Base-by-base conservation (phyloP, 306 rosid species). In the Argentina anserina region DNA sequence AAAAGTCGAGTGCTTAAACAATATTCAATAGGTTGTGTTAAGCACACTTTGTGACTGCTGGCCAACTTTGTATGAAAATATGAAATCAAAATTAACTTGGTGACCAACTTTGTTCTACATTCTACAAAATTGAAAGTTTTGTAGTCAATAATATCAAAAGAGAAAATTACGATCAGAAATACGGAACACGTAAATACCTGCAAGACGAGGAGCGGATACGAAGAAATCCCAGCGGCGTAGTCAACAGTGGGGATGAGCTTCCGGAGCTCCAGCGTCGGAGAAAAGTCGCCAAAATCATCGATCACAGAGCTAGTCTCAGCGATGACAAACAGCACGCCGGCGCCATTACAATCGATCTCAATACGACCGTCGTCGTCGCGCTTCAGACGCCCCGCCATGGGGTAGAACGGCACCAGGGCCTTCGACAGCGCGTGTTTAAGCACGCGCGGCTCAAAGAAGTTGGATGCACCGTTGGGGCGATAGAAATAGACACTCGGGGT, bases 241-340 rank as follows among this genome's bases (percentile, higher is more conserved):
- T 92, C 96, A 0, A 92, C 82, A 17, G 86, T n/a, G 2, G 93
- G 97, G 66, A 92, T 92, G 17, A 92, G 93, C 78, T 85, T 89
- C 26, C 97, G 88, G 40, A 89, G 97, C 69, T 89, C 79, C 9
- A 89, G 87, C 1, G 97, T 92, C 0, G 97, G 97, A 0, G 97
- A 89, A 20, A 92, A 92, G 40, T 92, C 97, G 2, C 96, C 97
- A 33, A 92, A 92, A 75, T 92, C 96, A 14, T 87, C 89, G 23
- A 92, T 21, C 5, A 83, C 82, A 0, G 81, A 70, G 13, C 46
- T 68, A 1, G 88, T 86, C 13, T 86, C 87, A 0, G 98, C 97
- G 81, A 81, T 87, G 0, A 93, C 87, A 46, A 93, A 85, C 29
- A 93, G 90, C 36, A 89, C 98, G 0, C 98, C 97, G 21, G 85